These are phyloP conservation scores for Asterophora parasitica DNA, from an alignment of 768 basidiomycete species.

Conservation along the genomic window DNA sequence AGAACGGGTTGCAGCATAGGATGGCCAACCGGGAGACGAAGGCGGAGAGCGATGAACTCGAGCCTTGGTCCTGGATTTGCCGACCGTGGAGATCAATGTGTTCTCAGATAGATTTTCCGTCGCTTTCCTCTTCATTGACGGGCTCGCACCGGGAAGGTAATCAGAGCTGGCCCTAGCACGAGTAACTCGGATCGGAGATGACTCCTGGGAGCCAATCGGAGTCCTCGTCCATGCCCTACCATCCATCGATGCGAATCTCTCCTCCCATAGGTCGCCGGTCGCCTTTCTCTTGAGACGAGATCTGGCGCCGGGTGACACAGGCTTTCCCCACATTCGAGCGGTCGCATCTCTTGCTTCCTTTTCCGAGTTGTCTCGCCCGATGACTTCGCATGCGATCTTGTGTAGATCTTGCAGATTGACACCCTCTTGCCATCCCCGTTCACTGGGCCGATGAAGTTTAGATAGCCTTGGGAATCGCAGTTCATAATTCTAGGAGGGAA, in stretches of 20 bases:
- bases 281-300: conserved; percentile 35
- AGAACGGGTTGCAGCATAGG: neutral
- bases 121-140: conserved; percentile 33
- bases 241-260: conserved; percentile 29
- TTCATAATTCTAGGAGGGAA: conserved; percentile 62
- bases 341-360: conserved; percentile 48
- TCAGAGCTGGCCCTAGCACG: neutral
- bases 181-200: neutral
- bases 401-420: conserved; percentile 47
- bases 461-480: conserved; percentile 78
- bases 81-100: conserved; percentile 28
- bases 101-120: conserved; percentile 38
- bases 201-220: neutral
- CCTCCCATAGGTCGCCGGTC: conserved; percentile 37
- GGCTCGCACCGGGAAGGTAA: conserved; percentile 29
- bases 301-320: conserved; percentile 33
- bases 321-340: conserved; percentile 32
- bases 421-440: conserved; percentile 63
- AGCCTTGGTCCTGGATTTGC: conserved; percentile 7
- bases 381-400: conserved; percentile 45
- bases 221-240: conserved; percentile 8
- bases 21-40: neutral
- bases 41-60: neutral
- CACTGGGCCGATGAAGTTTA: conserved; percentile 57
- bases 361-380: conserved; percentile 46